Percentiles rank a stretch among this genome's conserved stretches.
phyloP scores from a whole-genome alignment of 2,329 filamentous ascomycete species.

The Clonostachys sp. region DNA sequence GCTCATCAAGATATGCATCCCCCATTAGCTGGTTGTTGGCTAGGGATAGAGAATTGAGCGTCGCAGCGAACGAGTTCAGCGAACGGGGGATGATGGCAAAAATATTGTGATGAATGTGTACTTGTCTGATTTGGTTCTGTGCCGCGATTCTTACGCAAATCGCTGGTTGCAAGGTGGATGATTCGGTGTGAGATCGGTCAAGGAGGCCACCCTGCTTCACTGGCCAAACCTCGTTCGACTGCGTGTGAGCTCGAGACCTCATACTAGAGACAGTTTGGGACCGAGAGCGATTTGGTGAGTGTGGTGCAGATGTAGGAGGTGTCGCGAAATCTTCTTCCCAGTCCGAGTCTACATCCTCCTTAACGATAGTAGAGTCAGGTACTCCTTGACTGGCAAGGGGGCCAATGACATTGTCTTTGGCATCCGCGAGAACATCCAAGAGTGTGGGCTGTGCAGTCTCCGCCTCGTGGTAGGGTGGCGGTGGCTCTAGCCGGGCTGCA shows the following conservation, averaged over 20 bases:
- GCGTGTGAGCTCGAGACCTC: constrained; percentile 37
- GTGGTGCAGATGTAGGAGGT: constrained; percentile 48
- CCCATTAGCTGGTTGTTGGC: constrained; percentile 69
- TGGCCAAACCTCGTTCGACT: constrained; percentile 45
- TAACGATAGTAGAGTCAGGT: constrained; percentile 2
- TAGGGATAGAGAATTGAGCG: constrained; percentile 67
- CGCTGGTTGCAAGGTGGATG: constrained; percentile 53
- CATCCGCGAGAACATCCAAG: constrained; percentile 11
- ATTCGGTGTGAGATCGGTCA: constrained; percentile 65
- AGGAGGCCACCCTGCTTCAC: constrained; percentile 59
- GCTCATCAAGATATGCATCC: constrained; percentile 59
- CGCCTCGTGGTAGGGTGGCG: constrained; percentile 32
- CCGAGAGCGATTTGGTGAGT: constrained; percentile 42
- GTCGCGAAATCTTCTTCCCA: constrained; percentile 54
- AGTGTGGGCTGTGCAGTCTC: constrained; percentile 7
- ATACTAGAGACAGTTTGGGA: constrained; percentile 40
- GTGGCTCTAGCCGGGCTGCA: constrained; percentile 59
- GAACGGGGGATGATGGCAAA: constrained; percentile 67
- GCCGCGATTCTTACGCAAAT: constrained; percentile 50
- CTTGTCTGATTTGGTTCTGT: constrained; percentile 43
- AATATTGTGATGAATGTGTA: constrained; percentile 75
- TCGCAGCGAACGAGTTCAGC: constrained; percentile 66
- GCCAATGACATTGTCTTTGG: constrained; percentile 6
- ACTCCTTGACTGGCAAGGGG: not conserved
- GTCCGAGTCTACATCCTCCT: constrained; percentile 34